Evolutionary conservation across 345 rosid genomes (phyloP).

Genomic region (Turnera subulata): DNA sequence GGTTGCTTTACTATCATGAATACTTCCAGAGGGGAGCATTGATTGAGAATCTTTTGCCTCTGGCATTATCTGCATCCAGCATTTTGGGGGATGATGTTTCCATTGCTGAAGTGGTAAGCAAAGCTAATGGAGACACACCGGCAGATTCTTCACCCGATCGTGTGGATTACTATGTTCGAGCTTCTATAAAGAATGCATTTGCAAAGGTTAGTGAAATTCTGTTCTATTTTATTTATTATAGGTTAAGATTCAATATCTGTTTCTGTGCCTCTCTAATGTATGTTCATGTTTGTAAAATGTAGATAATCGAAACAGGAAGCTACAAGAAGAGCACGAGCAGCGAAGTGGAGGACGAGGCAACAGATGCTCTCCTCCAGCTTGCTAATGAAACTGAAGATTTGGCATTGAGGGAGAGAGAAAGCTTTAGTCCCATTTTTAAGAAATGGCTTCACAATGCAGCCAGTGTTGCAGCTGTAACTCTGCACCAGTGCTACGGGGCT

Average conservation of each 20-base stretch:
- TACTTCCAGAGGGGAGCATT: conserved; percentile 52
- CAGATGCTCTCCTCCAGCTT: conserved; percentile 50
- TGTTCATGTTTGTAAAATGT: neutral
- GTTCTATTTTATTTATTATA: neutral
- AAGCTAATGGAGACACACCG: conserved; percentile 42
- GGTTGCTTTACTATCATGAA: conserved; percentile 66
- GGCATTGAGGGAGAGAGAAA: conserved; percentile 67
- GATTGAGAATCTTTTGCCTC: conserved; percentile 64
- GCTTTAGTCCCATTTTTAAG: conserved; percentile 69
- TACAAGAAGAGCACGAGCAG: conserved; percentile 27
- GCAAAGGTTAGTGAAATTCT: conserved; percentile 46
- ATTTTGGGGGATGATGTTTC: conserved; percentile 64
- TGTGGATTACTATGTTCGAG: conserved; percentile 64
- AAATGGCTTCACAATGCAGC: conserved; percentile 66
- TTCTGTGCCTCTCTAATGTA: too few species aligned
- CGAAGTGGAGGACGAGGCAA: conserved; percentile 49
- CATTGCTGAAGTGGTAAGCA: conserved; percentile 39
- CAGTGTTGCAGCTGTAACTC: conserved; percentile 59
- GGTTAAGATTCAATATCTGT: neutral
- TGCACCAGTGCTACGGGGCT: conserved; percentile 72
- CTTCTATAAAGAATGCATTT: conserved; percentile 68
- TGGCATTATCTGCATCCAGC: conserved; percentile 61
- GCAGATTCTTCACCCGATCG: conserved; percentile 55
- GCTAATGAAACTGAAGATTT: conserved; percentile 77
- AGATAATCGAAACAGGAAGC: conserved; percentile 61